These are phyloP conservation scores for Cadophora luteo-olivacea DNA, from an alignment of 2,329 filamentous ascomycete species.

Conservation along the genomic window DNA sequence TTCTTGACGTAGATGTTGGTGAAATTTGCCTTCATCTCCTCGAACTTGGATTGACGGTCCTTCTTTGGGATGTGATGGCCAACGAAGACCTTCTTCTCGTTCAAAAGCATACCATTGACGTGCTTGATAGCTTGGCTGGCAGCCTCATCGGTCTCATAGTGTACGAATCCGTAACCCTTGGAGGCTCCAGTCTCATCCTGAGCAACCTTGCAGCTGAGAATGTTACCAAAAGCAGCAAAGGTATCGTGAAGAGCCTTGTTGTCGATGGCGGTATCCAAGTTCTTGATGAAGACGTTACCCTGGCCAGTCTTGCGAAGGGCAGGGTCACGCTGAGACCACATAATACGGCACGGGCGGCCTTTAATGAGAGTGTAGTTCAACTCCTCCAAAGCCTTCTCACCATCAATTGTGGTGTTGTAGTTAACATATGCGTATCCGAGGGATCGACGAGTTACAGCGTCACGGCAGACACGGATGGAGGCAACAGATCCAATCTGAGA, in stretches of 20 bases:
- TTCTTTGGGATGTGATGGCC: constrained; percentile 99
- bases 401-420: constrained; percentile 97
- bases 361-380: constrained; percentile 99
- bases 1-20: constrained; percentile 99
- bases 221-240: constrained; percentile 98
- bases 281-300: constrained; percentile 99
- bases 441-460: constrained; percentile 96
- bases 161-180: constrained; percentile 98
- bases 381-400: constrained; percentile 98
- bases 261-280: constrained; percentile 96
- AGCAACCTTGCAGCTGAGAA: constrained; percentile 98
- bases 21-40: constrained; percentile 99
- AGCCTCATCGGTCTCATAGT: constrained; percentile 99
- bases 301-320: constrained; percentile 98
- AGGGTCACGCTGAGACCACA: constrained; percentile 99
- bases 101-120: constrained; percentile 98
- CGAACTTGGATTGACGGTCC: constrained; percentile 99
- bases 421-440: constrained; percentile 99
- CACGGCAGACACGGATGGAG: constrained; percentile 99
- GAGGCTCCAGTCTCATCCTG: constrained; percentile 97
- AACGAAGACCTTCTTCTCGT: constrained; percentile 99
- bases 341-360: constrained; percentile 98
- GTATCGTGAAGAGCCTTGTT: constrained; percentile 99
- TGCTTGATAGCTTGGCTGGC: constrained; percentile 98
- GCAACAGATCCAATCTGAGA: constrained; percentile 98